phyloP scores from a whole-genome alignment of 2,329 filamentous ascomycete species.

The Helicocarpus griseus region DNA sequence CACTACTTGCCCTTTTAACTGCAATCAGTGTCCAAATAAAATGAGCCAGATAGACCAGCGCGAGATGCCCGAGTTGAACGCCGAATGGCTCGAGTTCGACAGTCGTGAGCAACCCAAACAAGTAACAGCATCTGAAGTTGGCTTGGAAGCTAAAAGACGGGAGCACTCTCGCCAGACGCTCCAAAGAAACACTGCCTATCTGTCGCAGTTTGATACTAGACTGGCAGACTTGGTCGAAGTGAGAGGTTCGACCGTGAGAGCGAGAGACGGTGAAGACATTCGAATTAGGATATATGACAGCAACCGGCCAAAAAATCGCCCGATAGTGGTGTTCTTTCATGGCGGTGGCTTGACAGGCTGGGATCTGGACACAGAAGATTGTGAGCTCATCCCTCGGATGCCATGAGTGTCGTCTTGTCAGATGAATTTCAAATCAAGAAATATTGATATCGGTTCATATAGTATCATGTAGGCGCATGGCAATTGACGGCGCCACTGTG shows the following conservation, averaged over 20 bases:
- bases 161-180: neutral
- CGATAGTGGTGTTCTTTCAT: constrained; percentile 4
- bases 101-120: neutral
- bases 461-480: constrained; percentile 1
- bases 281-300: constrained; percentile 7
- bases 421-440: neutral
- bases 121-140: neutral
- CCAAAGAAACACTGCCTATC: neutral
- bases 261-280: neutral
- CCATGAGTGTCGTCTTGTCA: neutral
- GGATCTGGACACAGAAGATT: constrained; percentile 5
- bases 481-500: constrained; percentile 7
- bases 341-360: neutral
- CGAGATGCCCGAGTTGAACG: neutral
- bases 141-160: neutral
- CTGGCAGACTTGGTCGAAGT: neutral
- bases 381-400: neutral
- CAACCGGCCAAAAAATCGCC: neutral
- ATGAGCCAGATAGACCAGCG: neutral
- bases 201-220: neutral
- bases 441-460: neutral
- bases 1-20: neutral
- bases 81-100: constrained; percentile 3
- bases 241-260: neutral
- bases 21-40: neutral